phyloP scores from a whole-genome alignment of 1,284 basidiomycete species.

The Microbotryum violaceum region DNA sequence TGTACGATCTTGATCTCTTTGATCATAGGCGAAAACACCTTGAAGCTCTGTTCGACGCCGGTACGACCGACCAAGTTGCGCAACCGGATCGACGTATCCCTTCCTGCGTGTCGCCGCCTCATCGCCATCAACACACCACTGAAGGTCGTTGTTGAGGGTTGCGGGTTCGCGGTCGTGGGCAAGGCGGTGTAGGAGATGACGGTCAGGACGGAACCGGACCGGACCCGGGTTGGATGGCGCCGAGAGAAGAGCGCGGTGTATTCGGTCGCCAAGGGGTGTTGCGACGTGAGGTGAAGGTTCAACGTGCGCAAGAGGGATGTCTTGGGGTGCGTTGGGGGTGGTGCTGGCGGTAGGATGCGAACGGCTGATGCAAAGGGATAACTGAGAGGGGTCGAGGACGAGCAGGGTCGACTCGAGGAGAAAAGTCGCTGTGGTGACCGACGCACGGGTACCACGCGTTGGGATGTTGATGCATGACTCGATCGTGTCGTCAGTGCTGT shows the following conservation, averaged over 20 bases:
- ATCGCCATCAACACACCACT: constrained; percentile 77
- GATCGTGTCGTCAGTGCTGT: constrained; percentile 1
- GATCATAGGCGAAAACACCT: constrained; percentile 70
- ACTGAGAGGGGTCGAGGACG: neutral
- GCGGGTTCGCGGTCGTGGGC: constrained; percentile 38
- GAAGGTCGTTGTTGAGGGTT: constrained; percentile 64
- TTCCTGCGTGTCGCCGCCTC: constrained; percentile 58
- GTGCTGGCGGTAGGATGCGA: neutral
- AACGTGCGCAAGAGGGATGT: constrained; percentile 27
- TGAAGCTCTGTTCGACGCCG: constrained; percentile 85
- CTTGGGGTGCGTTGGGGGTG: neutral
- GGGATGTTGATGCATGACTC: neutral
- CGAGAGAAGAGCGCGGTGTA: constrained; percentile 52
- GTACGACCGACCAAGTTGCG: constrained; percentile 81
- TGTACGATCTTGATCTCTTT: constrained; percentile 65
- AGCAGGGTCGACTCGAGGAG: no score
- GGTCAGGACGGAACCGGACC: constrained; percentile 70
- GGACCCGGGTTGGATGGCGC: constrained; percentile 57
- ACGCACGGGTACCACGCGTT: neutral
- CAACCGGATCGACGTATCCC: constrained; percentile 71
- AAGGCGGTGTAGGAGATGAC: constrained; percentile 48
- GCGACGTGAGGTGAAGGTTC: constrained; percentile 26
- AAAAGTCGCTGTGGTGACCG: neutral
- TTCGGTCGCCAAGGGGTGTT: constrained; percentile 8
- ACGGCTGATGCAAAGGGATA: constrained; percentile 24